Evolutionary conservation across 139 green algal species (phyloP).

Genomic region (Chlorella sp.): DNA sequence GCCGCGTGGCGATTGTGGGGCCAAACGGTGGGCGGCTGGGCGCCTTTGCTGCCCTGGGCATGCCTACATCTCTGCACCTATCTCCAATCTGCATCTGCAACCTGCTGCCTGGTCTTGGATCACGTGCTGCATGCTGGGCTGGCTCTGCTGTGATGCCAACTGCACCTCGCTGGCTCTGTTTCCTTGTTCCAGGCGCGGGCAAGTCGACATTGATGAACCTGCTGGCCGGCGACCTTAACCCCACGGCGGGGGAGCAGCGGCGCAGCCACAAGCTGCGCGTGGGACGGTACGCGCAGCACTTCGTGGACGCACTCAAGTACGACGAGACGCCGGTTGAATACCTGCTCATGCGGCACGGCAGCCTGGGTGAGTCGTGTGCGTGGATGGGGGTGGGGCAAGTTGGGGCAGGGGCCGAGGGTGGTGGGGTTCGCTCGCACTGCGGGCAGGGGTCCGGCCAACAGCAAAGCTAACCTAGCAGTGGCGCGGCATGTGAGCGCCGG

Average conservation of each 20-base stretch:
- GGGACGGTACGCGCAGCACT: slow-evolving; percentile 96
- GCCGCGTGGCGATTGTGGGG: slow-evolving; percentile 92
- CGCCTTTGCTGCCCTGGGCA: neutral
- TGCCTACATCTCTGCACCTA: too few species aligned
- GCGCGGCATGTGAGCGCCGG: too few species aligned
- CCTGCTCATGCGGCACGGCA: too few species aligned
- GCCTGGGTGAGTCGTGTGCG: too few species aligned
- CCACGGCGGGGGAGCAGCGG: slow-evolving; percentile 84
- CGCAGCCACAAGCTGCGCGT: slow-evolving; percentile 94
- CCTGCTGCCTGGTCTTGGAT: neutral
- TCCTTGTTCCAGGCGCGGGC: slow-evolving; percentile 1
- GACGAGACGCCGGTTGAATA: slow-evolving; percentile 97
- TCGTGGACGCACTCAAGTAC: slow-evolving; percentile 96
- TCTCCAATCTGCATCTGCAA: neutral
- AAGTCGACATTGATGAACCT: slow-evolving; percentile 99
- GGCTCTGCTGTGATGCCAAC: too few species aligned
- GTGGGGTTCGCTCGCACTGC: too few species aligned
- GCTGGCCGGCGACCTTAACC: slow-evolving; percentile 90
- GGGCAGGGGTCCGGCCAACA: too few species aligned
- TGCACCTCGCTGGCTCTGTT: too few species aligned
- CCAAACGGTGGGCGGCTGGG: slow-evolving; percentile 92
- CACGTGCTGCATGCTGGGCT: too few species aligned
- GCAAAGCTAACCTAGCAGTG: too few species aligned
- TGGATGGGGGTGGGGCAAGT: too few species aligned
- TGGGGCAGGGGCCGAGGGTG: too few species aligned